A percentile compares a stretch with the other conserved stretches of the same genome.
phyloP scores from a whole-genome alignment of 495 filamentous ascomycete genomes.

The Bacidia gigantensis region DNA sequence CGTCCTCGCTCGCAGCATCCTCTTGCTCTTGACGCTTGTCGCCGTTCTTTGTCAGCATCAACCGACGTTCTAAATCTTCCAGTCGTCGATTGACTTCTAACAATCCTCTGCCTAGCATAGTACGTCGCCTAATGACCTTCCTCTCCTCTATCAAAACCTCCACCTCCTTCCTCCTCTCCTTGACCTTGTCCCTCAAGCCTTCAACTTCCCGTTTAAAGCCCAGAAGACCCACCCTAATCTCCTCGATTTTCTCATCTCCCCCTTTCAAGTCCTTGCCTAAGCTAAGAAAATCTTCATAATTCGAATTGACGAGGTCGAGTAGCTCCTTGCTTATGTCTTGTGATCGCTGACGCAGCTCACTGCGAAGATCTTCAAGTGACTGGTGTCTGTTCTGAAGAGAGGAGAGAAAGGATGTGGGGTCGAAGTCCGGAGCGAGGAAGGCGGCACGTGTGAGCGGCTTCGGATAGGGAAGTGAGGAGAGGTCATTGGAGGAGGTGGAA shows the following conservation, averaged over 20 bases:
- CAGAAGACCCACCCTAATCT: constrained; percentile 73
- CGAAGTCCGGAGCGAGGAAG: constrained; percentile 68
- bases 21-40: constrained; percentile 17
- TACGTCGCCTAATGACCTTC: constrained; percentile 33
- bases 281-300: constrained; percentile 80
- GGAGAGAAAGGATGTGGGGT: constrained; percentile 69
- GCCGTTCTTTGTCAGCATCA: constrained; percentile 41
- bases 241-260: constrained; percentile 83
- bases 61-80: constrained; percentile 56
- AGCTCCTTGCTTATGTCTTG: constrained; percentile 68
- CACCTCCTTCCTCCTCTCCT: constrained; percentile 38
- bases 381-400: constrained; percentile 77
- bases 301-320: constrained; percentile 82
- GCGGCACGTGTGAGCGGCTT: constrained; percentile 61
- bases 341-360: constrained; percentile 66
- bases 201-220: constrained; percentile 72
- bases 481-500: constrained; percentile 40
- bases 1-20: constrained; percentile 40
- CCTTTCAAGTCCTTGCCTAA: constrained; percentile 70
- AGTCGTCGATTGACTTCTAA: constrained; percentile 58
- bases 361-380: constrained; percentile 83
- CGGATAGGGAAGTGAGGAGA: constrained; percentile 70
- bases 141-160: constrained; percentile 40
- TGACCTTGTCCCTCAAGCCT: constrained; percentile 40
- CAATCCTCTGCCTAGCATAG: constrained; percentile 49